Base-by-base conservation (phyloP, 106 monocot genomes). In the Acorus gramineus region DNA sequence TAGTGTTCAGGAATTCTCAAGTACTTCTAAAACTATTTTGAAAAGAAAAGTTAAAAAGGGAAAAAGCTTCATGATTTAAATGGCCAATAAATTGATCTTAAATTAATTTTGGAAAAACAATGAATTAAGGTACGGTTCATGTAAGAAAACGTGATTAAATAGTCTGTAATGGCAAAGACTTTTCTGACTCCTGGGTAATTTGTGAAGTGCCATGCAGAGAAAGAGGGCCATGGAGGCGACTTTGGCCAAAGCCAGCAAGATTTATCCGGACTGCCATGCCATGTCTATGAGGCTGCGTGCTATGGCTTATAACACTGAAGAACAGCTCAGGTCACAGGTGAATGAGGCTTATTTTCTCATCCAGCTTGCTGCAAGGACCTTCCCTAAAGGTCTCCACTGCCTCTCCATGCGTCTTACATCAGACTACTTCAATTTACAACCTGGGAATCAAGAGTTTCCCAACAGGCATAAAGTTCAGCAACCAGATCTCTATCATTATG, bases 381-480 rank as follows among this genome's bases (percentile, higher is more conserved):
- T 90, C 63, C 87, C 94, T 46, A 95, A 95, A 80, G 84, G 90
- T 59, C 80, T 87, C 78, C 94, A 95, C 58, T 95, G 94, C 68
- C 78, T 95, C 44, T 79, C 90, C 55, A 84, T 95, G 94, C 61
- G 63, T 42, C 82, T 95, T 51, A 95, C 89, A 66, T 58, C 84
- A 46, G 77, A 87, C 45, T 95, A 82, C 73, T 95, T 95, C 58
- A 46, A 49, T 14, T 49, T 90, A 53, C 49, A 68, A 56, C 76
- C 82, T 11, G 76, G 73, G 62, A 74, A 82, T 11, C 74, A 60
- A 0, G 60, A 79, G 46, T 71, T 84, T 3, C 78, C 75, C 7
- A 71, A 74, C 59, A 78, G 55, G 47, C 43, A 74, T 5, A 80
- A 49, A 11, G 64, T 68, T 49, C 72, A 28, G 28, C 28, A 28